Evolutionary conservation across 1,284 basidiomycete species (phyloP), one percentile per base, ranked within the genome.

Genomic region (Sutorius eximius): DNA sequence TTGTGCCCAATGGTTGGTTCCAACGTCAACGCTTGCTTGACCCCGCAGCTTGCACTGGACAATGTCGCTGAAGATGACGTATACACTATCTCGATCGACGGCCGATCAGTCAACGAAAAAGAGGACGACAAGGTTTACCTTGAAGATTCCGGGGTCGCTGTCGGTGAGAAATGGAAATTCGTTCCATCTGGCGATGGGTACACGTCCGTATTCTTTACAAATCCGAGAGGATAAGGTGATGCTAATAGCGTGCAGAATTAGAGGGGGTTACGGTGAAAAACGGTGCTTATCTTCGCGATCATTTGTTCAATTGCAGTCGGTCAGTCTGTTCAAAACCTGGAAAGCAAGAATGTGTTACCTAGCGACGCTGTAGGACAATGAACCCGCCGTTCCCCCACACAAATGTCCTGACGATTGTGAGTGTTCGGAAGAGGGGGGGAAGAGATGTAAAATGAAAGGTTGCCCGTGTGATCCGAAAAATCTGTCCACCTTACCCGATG

Each of bases 41-140:
- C 13, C 1, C n/a, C 20, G 18, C 12, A 49, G 56, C 55, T 46
- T 20, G 30, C 38, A 10, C n/a, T 55, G 5, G 1, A 11, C 0
- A 20, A 37, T 4, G 40, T 32, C 30, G 10, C n/a, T 16, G 45
- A 5, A 6, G 11, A 3, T 7, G 37, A 56, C 3, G 34, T 18
- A 18, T 58, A 56, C 34, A 20, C 44, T 16, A 41, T 59, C 11
- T 55, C 29, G 2, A 20, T 55, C 10, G 13, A 24, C 15, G 51
- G 3, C 2, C 10, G 11, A n/a, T 32, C 5, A 0, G 32, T 57
- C 20, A 13, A 18, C 5, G n/a, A 45, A 22, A 48, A 12, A 9
- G 33, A 9, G 5, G 27, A 48, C 8, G 36, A 40, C 5, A 16
- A 27, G 15, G 12, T 47, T 33, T 55, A 5, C 12, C 41, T 48